Evolutionary conservation across 257 asterid species (phyloP).

Genomic region (Nicotiana undulata): DNA sequence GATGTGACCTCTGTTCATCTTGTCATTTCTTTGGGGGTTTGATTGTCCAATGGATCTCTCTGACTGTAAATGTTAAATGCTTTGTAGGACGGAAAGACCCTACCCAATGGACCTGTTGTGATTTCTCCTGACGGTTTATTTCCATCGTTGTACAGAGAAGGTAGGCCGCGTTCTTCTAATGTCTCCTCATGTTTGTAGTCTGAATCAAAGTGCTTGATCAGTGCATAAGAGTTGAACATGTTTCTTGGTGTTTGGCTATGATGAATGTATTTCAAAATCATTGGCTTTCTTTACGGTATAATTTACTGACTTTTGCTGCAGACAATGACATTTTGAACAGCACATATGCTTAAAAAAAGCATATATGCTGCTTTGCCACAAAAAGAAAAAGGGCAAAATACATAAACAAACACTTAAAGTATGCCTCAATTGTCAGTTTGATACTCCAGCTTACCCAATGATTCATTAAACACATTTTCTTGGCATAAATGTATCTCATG

Average conservation of each 20-base stretch:
- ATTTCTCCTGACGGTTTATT: conserved; percentile 96
- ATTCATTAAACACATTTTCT: too few relatives aligned
- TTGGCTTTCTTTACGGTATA: background rate
- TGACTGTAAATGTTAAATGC: background rate
- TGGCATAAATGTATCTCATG: too few relatives aligned
- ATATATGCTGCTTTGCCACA: background rate
- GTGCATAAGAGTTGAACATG: background rate
- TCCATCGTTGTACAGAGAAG: conserved; percentile 95
- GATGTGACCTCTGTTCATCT: background rate
- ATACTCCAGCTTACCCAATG: too few relatives aligned
- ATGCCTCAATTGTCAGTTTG: too few relatives aligned
- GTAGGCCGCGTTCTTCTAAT: conserved; percentile 21
- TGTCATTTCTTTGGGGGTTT: background rate
- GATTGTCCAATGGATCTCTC: background rate
- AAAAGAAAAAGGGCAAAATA: background rate
- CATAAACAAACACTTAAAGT: too few relatives aligned
- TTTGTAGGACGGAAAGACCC: conserved; percentile 87
- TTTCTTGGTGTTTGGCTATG: background rate
- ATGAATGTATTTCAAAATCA: background rate
- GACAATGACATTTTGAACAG: background rate
- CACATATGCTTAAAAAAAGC: background rate
- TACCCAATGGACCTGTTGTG: conserved; percentile 95
- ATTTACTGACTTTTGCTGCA: background rate
- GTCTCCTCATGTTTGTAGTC: background rate
- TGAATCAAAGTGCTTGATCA: background rate